phyloP scores from a whole-genome alignment of 495 filamentous ascomycete species.

The Penicillium goetzii region DNA sequence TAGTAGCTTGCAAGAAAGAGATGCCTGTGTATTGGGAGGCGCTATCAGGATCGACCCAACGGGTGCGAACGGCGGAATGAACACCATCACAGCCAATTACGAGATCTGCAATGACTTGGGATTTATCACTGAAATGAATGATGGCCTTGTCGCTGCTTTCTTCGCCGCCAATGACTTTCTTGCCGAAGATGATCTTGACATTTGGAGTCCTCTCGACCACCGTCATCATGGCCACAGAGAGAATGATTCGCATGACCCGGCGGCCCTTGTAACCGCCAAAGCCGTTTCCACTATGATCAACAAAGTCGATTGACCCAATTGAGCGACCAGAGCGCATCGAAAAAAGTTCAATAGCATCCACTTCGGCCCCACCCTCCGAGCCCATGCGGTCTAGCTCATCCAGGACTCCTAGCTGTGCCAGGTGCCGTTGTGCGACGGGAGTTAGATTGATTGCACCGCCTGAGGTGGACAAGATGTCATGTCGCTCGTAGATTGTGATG shows the following conservation, averaged over 20 bases:
- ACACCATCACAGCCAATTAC: conserved; percentile 67
- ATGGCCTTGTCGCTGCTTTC: conserved; percentile 47
- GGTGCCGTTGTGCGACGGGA: conserved; percentile 61
- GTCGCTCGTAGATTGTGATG: conserved; percentile 61
- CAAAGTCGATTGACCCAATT: conserved; percentile 51
- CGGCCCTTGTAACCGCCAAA: conserved; percentile 51
- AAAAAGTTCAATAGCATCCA: conserved; percentile 58
- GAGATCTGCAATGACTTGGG: conserved; percentile 52
- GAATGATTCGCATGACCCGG: conserved; percentile 51
- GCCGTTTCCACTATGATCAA: conserved; percentile 40
- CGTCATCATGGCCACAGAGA: conserved; percentile 51
- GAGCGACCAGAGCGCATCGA: conserved; percentile 54
- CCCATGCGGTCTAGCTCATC: conserved; percentile 48
- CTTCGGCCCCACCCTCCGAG: conserved; percentile 45
- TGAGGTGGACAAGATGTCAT: conserved; percentile 57
- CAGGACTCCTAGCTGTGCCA: conserved; percentile 59
- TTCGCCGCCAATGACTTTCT: conserved; percentile 43
- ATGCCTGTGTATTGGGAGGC: conserved; percentile 59
- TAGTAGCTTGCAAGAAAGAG: conserved; percentile 56
- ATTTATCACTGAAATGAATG: conserved; percentile 55
- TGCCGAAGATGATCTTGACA: conserved; percentile 45
- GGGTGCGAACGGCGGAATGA: conserved; percentile 58
- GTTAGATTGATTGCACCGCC: conserved; percentile 67
- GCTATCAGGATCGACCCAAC: conserved; percentile 54
- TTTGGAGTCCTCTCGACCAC: conserved; percentile 45